Percentiles rank a stretch among this genome's conserved stretches.
Evolutionary conservation across 805 yeast species (phyloP).

Genomic region (Candida loeiensis): DNA sequence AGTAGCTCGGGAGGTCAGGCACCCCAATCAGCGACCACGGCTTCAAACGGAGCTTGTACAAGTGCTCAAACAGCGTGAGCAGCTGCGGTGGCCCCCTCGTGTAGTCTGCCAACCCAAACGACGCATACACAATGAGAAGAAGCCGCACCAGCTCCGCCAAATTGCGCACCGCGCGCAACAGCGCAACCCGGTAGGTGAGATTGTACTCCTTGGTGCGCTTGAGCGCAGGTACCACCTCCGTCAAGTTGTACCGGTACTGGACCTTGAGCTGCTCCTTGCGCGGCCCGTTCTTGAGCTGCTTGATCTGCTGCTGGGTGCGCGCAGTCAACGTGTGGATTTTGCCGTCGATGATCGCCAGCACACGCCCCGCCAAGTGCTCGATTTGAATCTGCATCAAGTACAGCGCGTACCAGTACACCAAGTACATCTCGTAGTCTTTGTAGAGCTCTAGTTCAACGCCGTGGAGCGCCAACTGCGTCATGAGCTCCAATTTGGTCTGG

Average conservation of each 20-base stretch:
- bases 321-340: slow-evolving; percentile 34
- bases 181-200: slow-evolving; percentile 18
- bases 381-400: slow-evolving; percentile 40
- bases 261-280: slow-evolving; percentile 39
- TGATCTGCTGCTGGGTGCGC: slow-evolving; percentile 36
- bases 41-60: slow-evolving; percentile 59
- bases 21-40: slow-evolving; percentile 77
- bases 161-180: slow-evolving; percentile 15
- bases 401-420: slow-evolving; percentile 66
- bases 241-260: slow-evolving; percentile 26
- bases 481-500: slow-evolving; percentile 59
- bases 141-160: slow-evolving; percentile 21
- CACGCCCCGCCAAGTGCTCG: slow-evolving; percentile 44
- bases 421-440: slow-evolving; percentile 62
- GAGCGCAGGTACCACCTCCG: slow-evolving; percentile 15
- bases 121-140: slow-evolving; percentile 17
- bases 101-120: slow-evolving; percentile 20
- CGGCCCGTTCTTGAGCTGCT: slow-evolving; percentile 49
- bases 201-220: slow-evolving; percentile 18
- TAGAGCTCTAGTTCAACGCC: slow-evolving; percentile 77
- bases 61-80: slow-evolving; percentile 20
- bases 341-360: slow-evolving; percentile 28
- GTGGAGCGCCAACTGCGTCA: slow-evolving; percentile 68
- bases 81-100: slow-evolving; percentile 24
- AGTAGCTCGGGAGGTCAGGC: slow-evolving; percentile 59